Percentiles rank a stretch among this genome's conserved stretches.
Conservation (phyloP, 352 stramenopile species). For the Globisporangium uncinulatum region DNA sequence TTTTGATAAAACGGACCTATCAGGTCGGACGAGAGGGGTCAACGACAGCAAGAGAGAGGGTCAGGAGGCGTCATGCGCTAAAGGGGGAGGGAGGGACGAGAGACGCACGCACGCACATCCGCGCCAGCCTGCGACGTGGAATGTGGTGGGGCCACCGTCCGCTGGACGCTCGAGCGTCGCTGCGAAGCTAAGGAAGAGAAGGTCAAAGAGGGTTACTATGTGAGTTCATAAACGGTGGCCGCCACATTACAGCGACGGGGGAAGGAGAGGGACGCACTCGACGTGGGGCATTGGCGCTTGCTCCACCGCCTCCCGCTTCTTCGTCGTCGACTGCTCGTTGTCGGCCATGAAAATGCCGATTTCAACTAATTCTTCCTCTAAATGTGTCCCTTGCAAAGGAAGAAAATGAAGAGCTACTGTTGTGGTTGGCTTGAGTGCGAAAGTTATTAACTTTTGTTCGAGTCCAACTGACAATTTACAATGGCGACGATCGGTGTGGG, state of each 20-base stretch:
- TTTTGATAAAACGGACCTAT: constrained; percentile 51
- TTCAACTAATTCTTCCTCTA: too few relatives aligned
- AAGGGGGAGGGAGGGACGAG: not conserved
- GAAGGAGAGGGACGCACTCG: constrained; percentile 30
- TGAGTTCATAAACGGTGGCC: not conserved
- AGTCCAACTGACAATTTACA: not conserved
- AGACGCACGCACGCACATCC: constrained; percentile 28
- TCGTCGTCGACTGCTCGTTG: constrained; percentile 7
- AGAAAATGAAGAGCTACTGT: too few relatives aligned
- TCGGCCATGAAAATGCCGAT: not conserved
- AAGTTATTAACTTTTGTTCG: not conserved
- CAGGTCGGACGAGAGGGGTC: not conserved
- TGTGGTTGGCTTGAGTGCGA: not conserved
- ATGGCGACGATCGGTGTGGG: constrained; percentile 21
- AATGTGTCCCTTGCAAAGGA: too few relatives aligned
- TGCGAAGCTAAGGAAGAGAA: constrained; percentile 21
- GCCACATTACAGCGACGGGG: not conserved
- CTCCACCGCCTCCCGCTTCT: constrained; percentile 19
- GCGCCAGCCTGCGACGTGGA: constrained; percentile 70
- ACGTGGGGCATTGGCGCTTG: constrained; percentile 34
- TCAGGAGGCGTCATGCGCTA: not conserved
- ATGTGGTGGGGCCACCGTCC: constrained; percentile 25
- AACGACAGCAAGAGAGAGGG: not conserved
- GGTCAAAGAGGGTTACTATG: not conserved
- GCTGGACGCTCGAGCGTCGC: constrained; percentile 27